Conservation (phyloP, 1,139 yeast species). For the Debaryomyces robertsiae region DNA sequence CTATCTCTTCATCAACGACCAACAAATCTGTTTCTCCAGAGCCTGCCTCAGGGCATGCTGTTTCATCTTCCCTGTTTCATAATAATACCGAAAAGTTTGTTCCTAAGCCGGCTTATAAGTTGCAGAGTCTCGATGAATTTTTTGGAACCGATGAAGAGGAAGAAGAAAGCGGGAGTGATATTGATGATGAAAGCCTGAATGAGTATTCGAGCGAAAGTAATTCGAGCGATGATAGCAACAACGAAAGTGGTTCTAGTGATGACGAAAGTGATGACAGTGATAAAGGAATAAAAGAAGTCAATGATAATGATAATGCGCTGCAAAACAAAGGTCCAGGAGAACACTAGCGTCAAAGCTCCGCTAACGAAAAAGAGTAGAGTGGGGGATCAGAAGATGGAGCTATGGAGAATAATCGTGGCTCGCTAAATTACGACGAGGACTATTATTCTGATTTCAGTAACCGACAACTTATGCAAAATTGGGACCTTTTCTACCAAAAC, state of each 20-base stretch:
- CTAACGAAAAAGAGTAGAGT: too few relatives aligned
- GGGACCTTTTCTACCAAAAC: too few relatives aligned
- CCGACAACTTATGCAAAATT: too few relatives aligned
- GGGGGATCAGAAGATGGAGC: too few relatives aligned
- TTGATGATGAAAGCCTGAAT: constrained; percentile 22
- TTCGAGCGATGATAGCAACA: constrained; percentile 30
- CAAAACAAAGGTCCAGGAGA: background rate
- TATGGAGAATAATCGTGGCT: too few relatives aligned
- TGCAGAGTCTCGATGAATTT: constrained; percentile 85
- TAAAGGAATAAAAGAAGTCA: constrained; percentile 14
- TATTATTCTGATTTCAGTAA: too few relatives aligned
- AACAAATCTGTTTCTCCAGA: constrained; percentile 26
- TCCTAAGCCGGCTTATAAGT: constrained; percentile 45
- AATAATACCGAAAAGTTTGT: constrained; percentile 2
- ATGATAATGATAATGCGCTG: constrained; percentile 11
- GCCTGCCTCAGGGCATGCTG: constrained; percentile 24
- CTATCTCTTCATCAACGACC: constrained; percentile 20
- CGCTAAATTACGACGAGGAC: too few relatives aligned
- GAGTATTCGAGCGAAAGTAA: constrained; percentile 20
- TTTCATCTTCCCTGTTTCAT: constrained; percentile 27
- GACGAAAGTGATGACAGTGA: constrained; percentile 14
- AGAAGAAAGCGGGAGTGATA: constrained; percentile 25
- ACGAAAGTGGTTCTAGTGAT: constrained; percentile 17
- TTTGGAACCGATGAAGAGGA: constrained; percentile 57
- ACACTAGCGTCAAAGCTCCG: too few relatives aligned